phyloP scores from a whole-genome alignment of 75 land plant genomes.

The Cupressus sempervirens region DNA sequence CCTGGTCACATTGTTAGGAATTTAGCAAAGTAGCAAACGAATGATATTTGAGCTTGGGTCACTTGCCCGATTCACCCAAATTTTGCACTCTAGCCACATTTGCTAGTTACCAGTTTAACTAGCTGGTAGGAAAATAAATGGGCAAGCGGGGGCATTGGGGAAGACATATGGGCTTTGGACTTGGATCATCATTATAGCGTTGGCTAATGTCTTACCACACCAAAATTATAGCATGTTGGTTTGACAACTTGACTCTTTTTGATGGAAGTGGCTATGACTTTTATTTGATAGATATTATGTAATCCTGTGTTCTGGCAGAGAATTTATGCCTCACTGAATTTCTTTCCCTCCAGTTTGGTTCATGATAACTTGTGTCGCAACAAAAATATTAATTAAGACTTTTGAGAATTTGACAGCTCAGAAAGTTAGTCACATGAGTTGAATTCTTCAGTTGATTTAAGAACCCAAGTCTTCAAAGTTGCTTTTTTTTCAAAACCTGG shows the following conservation, averaged over 20 bases:
- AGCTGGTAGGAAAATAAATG: background rate
- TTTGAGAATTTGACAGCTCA: background rate
- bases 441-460: background rate
- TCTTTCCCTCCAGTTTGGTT: background rate
- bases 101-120: background rate
- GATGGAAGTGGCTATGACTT: background rate
- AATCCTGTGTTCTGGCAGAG: background rate
- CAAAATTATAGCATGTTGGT: background rate
- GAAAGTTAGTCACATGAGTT: background rate
- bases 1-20: background rate
- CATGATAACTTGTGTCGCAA: background rate
- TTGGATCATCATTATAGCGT: background rate
- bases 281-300: background rate
- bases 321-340: background rate
- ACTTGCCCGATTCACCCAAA: background rate
- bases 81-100: background rate
- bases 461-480: background rate
- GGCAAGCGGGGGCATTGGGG: background rate
- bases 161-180: background rate
- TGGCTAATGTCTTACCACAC: background rate
- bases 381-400: background rate
- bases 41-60: background rate
- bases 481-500: background rate
- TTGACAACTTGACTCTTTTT: background rate
- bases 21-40: background rate